Evolutionary conservation across 2,329 filamentous ascomycete genomes (phyloP).

Genomic region (Eutypa lata): DNA sequence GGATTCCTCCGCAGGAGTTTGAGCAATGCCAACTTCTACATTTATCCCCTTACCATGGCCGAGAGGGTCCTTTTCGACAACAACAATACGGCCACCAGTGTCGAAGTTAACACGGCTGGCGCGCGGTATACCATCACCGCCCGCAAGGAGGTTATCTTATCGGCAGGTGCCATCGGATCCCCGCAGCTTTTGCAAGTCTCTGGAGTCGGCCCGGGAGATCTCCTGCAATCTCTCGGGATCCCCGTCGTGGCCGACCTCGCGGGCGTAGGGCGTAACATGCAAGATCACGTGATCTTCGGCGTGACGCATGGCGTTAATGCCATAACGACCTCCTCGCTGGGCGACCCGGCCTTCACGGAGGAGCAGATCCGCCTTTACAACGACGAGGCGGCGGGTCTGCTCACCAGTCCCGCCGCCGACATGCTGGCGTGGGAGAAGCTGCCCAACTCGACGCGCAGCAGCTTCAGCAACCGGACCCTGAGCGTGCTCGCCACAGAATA

Average conservation of each 20-base stretch:
- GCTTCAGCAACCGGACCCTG: slow-evolving; percentile 16
- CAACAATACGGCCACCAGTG: slow-evolving; percentile 27
- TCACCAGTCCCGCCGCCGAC: slow-evolving; percentile 22
- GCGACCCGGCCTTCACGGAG: slow-evolving; percentile 20
- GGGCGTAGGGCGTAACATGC: slow-evolving; percentile 58
- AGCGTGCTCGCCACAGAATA: slow-evolving; percentile 15
- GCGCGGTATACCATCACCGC: slow-evolving; percentile 19
- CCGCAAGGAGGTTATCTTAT: slow-evolving; percentile 35
- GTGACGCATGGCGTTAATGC: slow-evolving; percentile 32
- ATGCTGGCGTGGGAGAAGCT: slow-evolving; percentile 30
- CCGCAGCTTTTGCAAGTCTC: slow-evolving; percentile 38
- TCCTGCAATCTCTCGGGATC: slow-evolving; percentile 38
- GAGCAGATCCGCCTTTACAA: slow-evolving; percentile 20
- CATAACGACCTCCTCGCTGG: slow-evolving; percentile 25
- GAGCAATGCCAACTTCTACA: slow-evolving; percentile 19
- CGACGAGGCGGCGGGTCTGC: slow-evolving; percentile 22
- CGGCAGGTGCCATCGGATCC: slow-evolving; percentile 34
- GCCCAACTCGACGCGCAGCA: slow-evolving; percentile 17
- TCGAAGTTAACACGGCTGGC: slow-evolving; percentile 13
- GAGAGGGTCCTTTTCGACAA: slow-evolving; percentile 41
- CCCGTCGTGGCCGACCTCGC: slow-evolving; percentile 50
- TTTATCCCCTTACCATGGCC: slow-evolving; percentile 41
- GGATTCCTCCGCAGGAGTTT: slow-evolving; percentile 36
- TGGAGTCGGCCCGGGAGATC: slow-evolving; percentile 33
- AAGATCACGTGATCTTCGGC: slow-evolving; percentile 44